Evolutionary conservation across 768 basidiomycete species (phyloP).

Genomic region (Amanita fuliginea): DNA sequence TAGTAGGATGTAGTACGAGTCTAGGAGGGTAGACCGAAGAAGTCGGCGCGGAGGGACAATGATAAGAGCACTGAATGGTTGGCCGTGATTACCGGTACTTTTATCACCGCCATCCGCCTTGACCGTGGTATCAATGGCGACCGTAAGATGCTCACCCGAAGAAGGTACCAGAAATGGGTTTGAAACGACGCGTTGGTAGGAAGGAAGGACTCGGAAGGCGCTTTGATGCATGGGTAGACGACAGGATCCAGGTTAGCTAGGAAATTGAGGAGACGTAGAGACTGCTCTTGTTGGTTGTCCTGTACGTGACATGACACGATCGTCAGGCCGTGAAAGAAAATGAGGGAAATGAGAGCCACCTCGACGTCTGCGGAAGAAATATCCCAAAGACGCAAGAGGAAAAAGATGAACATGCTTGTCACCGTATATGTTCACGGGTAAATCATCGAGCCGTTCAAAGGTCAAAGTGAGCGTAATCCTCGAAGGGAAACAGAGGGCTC

Average conservation of each 20-base stretch:
- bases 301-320: neutral
- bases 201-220: too few species aligned
- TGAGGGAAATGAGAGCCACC: too few species aligned
- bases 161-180: neutral
- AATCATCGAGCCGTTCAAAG: too few species aligned
- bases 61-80: neutral
- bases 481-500: too few species aligned
- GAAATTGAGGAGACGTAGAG: neutral
- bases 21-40: neutral
- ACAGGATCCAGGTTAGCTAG: neutral
- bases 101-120: neutral
- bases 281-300: neutral
- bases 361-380: neutral
- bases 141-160: neutral
- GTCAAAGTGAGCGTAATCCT: too few species aligned
- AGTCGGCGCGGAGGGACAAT: neutral
- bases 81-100: neutral
- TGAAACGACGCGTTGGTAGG: neutral
- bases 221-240: neutral
- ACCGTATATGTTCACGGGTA: too few species aligned
- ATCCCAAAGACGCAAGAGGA: too few species aligned
- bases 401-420: too few species aligned
- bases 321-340: neutral
- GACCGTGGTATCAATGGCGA: neutral
- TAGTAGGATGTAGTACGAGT: too few species aligned